phyloP scores from a whole-genome alignment of 2,329 filamentous ascomycete species.

The Aphanocladium album region DNA sequence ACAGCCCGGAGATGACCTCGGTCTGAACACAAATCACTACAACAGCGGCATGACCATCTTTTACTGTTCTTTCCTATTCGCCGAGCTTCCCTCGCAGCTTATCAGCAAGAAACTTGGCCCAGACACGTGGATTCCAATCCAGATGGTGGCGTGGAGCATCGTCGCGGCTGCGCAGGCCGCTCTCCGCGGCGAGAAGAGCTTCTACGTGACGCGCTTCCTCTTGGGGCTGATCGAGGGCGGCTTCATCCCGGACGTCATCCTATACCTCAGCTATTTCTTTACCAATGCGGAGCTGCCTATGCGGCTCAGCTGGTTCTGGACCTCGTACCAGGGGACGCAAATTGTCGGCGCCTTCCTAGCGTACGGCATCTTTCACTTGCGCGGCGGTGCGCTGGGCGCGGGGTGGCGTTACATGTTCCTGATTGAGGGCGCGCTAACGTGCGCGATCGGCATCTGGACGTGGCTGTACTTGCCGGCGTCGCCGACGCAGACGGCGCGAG shows the following conservation, averaged over 20 bases:
- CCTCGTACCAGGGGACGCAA: constrained; percentile 52
- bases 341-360: constrained; percentile 38
- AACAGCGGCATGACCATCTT: constrained; percentile 31
- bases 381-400: constrained; percentile 37
- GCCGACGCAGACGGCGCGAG: constrained; percentile 55
- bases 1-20: too few relatives aligned
- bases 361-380: constrained; percentile 32
- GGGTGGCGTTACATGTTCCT: constrained; percentile 47
- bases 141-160: constrained; percentile 52
- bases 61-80: constrained; percentile 26
- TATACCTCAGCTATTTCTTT: constrained; percentile 73
- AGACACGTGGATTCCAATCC: constrained; percentile 55
- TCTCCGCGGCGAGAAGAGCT: constrained; percentile 33
- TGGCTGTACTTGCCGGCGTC: constrained; percentile 58
- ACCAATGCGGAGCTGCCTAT: constrained; percentile 64
- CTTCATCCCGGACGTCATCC: constrained; percentile 47
- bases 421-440: constrained; percentile 36
- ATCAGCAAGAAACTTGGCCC: constrained; percentile 53
- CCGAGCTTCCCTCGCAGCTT: constrained; percentile 53
- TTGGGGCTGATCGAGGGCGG: constrained; percentile 41
- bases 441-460: constrained; percentile 43
- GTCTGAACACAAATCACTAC: constrained; percentile 13
- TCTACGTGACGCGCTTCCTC: constrained; percentile 33
- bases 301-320: constrained; percentile 66
- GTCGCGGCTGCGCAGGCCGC: constrained; percentile 45